Evolutionary conservation across 805 yeast genomes (phyloP).

Genomic region (Barnettozyma botsteinii): DNA sequence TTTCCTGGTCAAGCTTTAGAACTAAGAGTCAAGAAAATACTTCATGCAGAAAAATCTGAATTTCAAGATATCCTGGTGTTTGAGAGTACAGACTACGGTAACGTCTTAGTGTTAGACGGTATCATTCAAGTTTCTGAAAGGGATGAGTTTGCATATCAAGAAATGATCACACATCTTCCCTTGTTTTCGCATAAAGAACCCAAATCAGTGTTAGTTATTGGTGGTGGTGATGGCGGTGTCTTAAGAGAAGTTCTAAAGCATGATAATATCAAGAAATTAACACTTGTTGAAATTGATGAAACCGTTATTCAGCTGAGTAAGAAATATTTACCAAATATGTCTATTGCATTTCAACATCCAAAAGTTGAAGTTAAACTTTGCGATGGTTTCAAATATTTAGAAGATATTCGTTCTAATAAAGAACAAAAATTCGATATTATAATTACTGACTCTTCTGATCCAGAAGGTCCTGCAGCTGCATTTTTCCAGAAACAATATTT

Average conservation of each 20-base stretch:
- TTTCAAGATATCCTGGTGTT: slow-evolving; percentile 78
- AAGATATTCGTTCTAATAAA: slow-evolving; percentile 30
- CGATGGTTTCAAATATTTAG: slow-evolving; percentile 80
- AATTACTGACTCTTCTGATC: slow-evolving; percentile 90
- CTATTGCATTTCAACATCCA: slow-evolving; percentile 56
- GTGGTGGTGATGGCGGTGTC: slow-evolving; percentile 97
- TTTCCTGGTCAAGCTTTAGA: slow-evolving; percentile 87
- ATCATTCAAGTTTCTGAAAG: slow-evolving; percentile 87
- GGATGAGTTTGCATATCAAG: slow-evolving; percentile 93
- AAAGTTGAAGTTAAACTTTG: slow-evolving; percentile 61
- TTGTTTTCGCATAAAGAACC: slow-evolving; percentile 74
- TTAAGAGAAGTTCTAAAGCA: slow-evolving; percentile 83
- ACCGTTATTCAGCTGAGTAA: slow-evolving; percentile 68
- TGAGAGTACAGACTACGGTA: slow-evolving; percentile 70
- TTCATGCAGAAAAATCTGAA: slow-evolving; percentile 61
- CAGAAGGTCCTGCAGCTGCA: slow-evolving; percentile 93
- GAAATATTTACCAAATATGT: slow-evolving; percentile 73
- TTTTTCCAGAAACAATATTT: slow-evolving; percentile 79
- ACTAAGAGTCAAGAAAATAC: slow-evolving; percentile 54
- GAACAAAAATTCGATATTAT: slow-evolving; percentile 66
- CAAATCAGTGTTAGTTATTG: slow-evolving; percentile 73
- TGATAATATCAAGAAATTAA: slow-evolving; percentile 53
- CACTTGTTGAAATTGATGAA: slow-evolving; percentile 86
- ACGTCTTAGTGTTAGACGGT: slow-evolving; percentile 85
- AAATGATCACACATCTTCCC: slow-evolving; percentile 82